phyloP scores from a whole-genome alignment of 495 filamentous ascomycete genomes.

The Sabuloglossum arenarium region DNA sequence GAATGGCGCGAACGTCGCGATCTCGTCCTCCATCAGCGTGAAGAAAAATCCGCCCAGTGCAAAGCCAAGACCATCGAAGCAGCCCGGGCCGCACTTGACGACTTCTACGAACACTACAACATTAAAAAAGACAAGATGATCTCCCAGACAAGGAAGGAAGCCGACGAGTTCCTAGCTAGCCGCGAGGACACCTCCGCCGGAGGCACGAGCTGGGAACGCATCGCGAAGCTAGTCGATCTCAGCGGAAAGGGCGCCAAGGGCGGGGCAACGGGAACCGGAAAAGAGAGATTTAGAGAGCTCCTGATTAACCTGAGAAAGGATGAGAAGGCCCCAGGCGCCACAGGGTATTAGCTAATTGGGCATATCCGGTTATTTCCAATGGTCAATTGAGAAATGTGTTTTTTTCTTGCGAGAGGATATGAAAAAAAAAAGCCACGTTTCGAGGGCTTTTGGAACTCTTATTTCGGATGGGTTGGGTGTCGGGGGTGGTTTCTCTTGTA shows the following conservation, averaged over 20 bases:
- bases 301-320: conserved; percentile 79
- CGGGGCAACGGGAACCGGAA: conserved; percentile 70
- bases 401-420: no score
- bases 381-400: no score
- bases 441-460: no score
- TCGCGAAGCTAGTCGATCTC: conserved; percentile 87
- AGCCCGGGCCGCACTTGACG: conserved; percentile 79
- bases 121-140: conserved; percentile 84
- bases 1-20: conserved; percentile 86
- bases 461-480: no score
- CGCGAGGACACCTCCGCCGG: conserved; percentile 83
- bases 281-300: conserved; percentile 87
- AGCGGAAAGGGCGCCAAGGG: conserved; percentile 80
- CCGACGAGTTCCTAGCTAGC: conserved; percentile 77
- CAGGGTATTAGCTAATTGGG: conserved; percentile 28
- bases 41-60: conserved; percentile 51
- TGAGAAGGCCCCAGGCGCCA: conserved; percentile 78
- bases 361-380: no score
- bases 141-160: conserved; percentile 65
- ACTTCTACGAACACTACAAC: conserved; percentile 99
- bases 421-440: no score
- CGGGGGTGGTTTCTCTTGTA: no score
- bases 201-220: conserved; percentile 95
- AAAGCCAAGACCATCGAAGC: conserved; percentile 66
- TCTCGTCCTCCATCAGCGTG: conserved; percentile 50